Base-by-base conservation (phyloP, 768 basidiomycete species). In the Hebeloma cylindrosporum region DNA sequence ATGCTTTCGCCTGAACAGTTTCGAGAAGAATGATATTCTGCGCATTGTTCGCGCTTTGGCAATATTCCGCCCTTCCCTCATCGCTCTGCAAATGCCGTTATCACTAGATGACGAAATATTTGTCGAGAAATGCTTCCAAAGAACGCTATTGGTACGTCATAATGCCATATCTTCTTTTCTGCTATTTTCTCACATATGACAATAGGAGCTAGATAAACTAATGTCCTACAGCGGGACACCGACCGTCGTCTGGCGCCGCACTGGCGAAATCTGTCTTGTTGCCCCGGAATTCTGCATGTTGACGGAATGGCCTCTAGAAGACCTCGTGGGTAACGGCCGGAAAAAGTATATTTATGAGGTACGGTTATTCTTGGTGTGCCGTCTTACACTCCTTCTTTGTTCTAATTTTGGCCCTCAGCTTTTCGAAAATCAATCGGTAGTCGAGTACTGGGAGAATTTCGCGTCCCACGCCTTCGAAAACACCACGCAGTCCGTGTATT, bases 181-280 rank as follows among this genome's bases (percentile, higher is more conserved):
- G 8, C 29, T 34, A 28, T 45, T 21, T 39, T 26, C 16, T 25
- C 21, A 44, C 34, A 36, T 26, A 50, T 55, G 31, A 52, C 38
- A 38, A 8, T 52, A 95, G 92, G 95, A 98, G 72, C 77, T 97
- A 45, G 92, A 96, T 67, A 97, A 96, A 68, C 78, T 98, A 50
- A 96, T 98, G 47, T 93, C 92, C 40, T 96, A 90, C 65, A 94
- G 88, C 56, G 95, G 95, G 8, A 98, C 95, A 21, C 95, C 95
- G 2, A 98, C 95, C 1, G 93, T 94, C 30, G 89, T 95, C 8
- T 99, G 95, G 95, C 84, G 96, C 33, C 78, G 96, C 39, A 99
- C 96, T 14, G 96, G 96, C 57, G 96, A 99, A 69, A 93, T 99
- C 18, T 94, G 93, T 60, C 83, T 96, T 34, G 96, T 93, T 35